Conservation (phyloP, 2,329 filamentous ascomycete species). For the Sarocladiaceae sp. region DNA sequence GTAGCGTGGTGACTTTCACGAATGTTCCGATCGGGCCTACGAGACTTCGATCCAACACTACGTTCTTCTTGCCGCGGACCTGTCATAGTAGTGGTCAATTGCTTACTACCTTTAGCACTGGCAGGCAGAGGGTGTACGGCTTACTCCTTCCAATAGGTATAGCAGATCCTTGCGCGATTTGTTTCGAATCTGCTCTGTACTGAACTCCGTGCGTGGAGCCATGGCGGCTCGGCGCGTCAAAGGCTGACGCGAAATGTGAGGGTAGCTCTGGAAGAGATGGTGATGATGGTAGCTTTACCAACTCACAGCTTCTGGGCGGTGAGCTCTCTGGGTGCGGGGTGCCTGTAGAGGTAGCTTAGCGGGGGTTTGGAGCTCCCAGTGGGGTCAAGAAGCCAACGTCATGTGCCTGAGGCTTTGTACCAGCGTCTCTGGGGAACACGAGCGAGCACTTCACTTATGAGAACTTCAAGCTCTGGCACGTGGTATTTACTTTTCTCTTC, state of each 20-base stretch:
- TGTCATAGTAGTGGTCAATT: slow-evolving; percentile 33
- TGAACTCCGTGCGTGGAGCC: slow-evolving; percentile 68
- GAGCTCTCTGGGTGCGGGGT: slow-evolving; percentile 3
- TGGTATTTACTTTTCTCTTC: too few relatives aligned
- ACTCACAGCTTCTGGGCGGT: neutral
- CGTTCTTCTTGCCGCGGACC: slow-evolving; percentile 98
- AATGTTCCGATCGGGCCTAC: slow-evolving; percentile 87
- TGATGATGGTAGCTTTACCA: neutral
- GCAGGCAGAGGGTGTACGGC: slow-evolving; percentile 40
- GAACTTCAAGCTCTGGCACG: too few relatives aligned
- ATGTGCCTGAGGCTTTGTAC: slow-evolving; percentile 6
- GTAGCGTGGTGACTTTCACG: slow-evolving; percentile 90
- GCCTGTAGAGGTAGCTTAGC: neutral
- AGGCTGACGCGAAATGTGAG: neutral
- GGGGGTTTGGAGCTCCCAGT: neutral
- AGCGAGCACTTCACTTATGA: neutral
- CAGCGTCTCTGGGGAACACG: neutral
- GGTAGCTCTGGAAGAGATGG: neutral
- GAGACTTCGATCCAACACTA: slow-evolving; percentile 87
- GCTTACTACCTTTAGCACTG: slow-evolving; percentile 11
- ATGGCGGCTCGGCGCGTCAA: slow-evolving; percentile 49
- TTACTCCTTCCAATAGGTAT: slow-evolving; percentile 89
- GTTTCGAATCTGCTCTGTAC: slow-evolving; percentile 70
- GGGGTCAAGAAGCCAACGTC: slow-evolving; percentile 3
- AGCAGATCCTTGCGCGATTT: slow-evolving; percentile 86